Conservation (phyloP, 176 grass and related monocot genomes). For the Carex littledalei region DNA sequence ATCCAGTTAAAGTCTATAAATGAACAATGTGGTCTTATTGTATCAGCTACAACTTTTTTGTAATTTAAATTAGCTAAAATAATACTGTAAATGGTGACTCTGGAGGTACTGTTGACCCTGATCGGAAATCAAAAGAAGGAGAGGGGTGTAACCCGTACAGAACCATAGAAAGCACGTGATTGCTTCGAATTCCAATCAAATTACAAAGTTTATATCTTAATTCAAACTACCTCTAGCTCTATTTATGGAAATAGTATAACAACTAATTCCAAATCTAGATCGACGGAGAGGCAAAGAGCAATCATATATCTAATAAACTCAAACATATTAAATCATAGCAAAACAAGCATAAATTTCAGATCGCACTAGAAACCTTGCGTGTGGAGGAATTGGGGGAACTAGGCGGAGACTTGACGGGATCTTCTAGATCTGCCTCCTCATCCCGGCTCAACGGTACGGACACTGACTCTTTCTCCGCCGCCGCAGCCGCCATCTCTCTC, state of each 20-base stretch:
- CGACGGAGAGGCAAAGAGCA: not conserved
- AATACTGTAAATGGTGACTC: not conserved
- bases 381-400: slow-evolving; percentile 80
- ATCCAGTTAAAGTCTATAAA: slow-evolving; percentile 10
- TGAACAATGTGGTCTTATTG: not conserved
- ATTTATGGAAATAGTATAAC: not conserved
- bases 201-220: not conserved
- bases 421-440: slow-evolving; percentile 69
- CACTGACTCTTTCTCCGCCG: slow-evolving; percentile 91
- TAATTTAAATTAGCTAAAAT: not conserved
- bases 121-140: not conserved
- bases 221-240: not conserved
- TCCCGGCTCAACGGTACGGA: slow-evolving; percentile 84
- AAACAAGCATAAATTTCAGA: not conserved
- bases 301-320: not conserved
- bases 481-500: slow-evolving; percentile 14
- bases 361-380: slow-evolving; percentile 51
- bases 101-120: not conserved
- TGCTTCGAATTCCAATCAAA: not conserved
- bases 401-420: slow-evolving; percentile 74
- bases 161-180: not conserved
- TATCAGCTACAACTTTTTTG: not conserved
- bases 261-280: not conserved
- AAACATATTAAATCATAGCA: not conserved
- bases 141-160: not conserved